Base-by-base conservation (phyloP, 805 yeast species). In the Zygoascus biomembranicola region DNA sequence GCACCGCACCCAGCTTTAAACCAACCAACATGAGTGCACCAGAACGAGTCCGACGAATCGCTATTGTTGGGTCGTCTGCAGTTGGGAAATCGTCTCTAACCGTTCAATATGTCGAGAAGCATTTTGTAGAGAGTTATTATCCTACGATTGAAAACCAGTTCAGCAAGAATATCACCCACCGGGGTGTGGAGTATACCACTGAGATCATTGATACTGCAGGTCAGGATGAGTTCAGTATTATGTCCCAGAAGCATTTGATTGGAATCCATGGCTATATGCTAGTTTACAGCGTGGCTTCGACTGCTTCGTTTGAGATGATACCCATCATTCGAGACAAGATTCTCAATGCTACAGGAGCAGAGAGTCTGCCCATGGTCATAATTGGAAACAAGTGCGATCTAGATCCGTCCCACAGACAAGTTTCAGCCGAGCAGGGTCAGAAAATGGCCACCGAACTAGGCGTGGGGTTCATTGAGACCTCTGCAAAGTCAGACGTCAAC, bases 201-300 rank as follows among this genome's bases (percentile, higher is more conserved):
- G 92, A 85, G 64, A 82, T 86, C 51, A 70, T 85, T 58, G 95
- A 86, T 64, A 86, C 94, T 0, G 90, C 92, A 1, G 95, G 95
- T 1, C 92, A 85, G 68, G 92, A 85, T 67, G 90, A 85, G 69
- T 84, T 81, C 64, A 78, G 85, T 32, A 77, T 84, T 52, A 76
- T 86, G 69, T 82, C 79, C 60, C 85, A 83, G 64, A 82, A 84
- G 56, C 81, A 82, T 50, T 69, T 85, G 47, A 81, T 82, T 42
- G 87, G 87, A 14, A 76, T 82, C 48, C 88, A 84, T 63, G 95
- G 92, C 1, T 83, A 83, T 61, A 69, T 86, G 49, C 67, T 86
- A 46, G 84, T 85, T 18, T 87, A 84, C 67, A 83, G 88, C 39
- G 85, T 86, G 45, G 79, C 82, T 35, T 81, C 86, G 32, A 69